These are phyloP conservation scores for Hypomontagnella monticulosa DNA, from an alignment of 495 filamentous ascomycete genomes.

Conservation along the genomic window DNA sequence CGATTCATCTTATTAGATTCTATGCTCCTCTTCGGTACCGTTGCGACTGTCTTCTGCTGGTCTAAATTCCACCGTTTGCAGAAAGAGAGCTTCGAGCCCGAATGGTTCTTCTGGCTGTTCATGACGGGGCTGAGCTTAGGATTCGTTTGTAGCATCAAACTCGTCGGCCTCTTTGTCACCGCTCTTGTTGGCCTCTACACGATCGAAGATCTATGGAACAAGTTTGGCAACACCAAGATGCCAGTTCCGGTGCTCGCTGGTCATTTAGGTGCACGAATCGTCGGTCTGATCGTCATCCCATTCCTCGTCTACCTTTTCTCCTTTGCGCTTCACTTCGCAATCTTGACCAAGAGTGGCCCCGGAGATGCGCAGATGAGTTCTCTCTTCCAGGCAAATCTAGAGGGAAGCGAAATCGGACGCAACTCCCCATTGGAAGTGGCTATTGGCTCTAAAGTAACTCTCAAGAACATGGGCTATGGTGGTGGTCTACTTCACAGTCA, in stretches of 20 bases:
- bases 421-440: constrained; percentile 94
- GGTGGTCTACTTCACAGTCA: constrained; percentile 98
- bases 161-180: constrained; percentile 94
- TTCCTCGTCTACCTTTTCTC: constrained; percentile 91
- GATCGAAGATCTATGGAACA: constrained; percentile 96
- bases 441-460: constrained; percentile 84
- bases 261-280: constrained; percentile 81
- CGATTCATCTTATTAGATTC: constrained; percentile 97
- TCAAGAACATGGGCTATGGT: constrained; percentile 99
- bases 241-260: constrained; percentile 80
- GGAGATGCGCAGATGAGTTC: constrained; percentile 99
- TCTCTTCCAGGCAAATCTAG: constrained; percentile 95
- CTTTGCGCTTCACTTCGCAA: constrained; percentile 91
- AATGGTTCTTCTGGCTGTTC: constrained; percentile 94
- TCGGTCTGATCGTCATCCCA: constrained; percentile 89
- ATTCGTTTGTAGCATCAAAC: constrained; percentile 98
- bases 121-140: constrained; percentile 94
- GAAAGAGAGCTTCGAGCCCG: constrained; percentile 79
- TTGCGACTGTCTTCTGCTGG: constrained; percentile 96
- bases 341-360: constrained; percentile 92
- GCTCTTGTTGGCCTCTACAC: constrained; percentile 96
- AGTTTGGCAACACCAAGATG: constrained; percentile 95
- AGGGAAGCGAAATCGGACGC: constrained; percentile 90
- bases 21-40: constrained; percentile 97
- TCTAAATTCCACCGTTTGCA: constrained; percentile 91